These are phyloP conservation scores for Xylariaceae sp. DNA, from an alignment of 2,329 filamentous ascomycete species.

Conservation along the genomic window DNA sequence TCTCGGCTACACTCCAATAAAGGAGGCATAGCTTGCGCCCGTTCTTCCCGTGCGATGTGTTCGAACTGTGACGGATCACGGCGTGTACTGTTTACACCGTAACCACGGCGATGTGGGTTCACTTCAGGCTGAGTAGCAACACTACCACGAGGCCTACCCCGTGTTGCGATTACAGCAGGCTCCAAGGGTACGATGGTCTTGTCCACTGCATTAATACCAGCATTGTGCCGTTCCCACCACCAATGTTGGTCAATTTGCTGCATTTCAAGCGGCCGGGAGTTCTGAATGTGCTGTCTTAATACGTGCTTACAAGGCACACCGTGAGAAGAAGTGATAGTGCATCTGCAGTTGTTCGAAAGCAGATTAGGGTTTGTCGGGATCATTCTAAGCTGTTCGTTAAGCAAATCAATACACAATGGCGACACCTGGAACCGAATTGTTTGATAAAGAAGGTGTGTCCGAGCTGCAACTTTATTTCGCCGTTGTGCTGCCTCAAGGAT, in stretches of 20 bases:
- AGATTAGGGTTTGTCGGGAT: background rate
- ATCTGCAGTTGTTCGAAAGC: background rate
- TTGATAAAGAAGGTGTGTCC: background rate
- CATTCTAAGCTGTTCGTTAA: background rate
- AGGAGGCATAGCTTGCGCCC: background rate
- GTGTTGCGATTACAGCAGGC: background rate
- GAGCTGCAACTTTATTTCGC: background rate
- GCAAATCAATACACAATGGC: background rate
- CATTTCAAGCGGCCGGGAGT: background rate
- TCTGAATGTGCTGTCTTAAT: background rate
- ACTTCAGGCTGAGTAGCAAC: background rate
- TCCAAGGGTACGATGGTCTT: background rate
- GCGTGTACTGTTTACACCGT: background rate
- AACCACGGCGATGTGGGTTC: background rate
- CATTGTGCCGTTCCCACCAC: background rate
- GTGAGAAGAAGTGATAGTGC: background rate
- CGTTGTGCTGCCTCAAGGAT: background rate
- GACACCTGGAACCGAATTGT: background rate
- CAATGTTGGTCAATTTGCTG: background rate
- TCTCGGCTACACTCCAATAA: too few species aligned
- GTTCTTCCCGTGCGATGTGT: background rate
- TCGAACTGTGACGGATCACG: background rate
- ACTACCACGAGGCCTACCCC: background rate
- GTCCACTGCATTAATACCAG: background rate
- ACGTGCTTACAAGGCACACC: background rate